Base-by-base conservation (phyloP, 2,329 filamentous ascomycete genomes). In the Penicillium paneum region DNA sequence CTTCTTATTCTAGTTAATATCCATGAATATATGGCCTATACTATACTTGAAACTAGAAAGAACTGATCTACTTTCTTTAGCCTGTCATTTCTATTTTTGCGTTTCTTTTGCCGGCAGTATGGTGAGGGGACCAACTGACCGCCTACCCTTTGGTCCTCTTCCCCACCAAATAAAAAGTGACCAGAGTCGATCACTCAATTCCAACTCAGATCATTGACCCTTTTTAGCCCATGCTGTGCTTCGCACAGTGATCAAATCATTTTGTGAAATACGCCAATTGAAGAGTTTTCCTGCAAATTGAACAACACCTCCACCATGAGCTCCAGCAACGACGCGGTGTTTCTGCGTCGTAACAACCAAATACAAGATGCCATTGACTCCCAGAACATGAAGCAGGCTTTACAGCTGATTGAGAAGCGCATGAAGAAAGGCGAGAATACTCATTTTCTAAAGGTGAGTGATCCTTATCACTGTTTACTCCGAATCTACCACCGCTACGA, bases 361-460 rank as follows among this genome's bases (percentile, higher is more conserved):
- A 77, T 79, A 45, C 74, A 78, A 64, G 77, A 79, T 71, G 76
- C 76, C 50, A 73, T 79, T 67, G 73, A 79, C 55, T 71, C 67
- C 40, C 73, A 73, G 54, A 79, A 79, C 58, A 67, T 77, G 62
- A 79, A 79, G 61, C 77, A 79, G 61, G 78, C 78, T 7, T 59
- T 80, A 51, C 76, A 79, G 62, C 65, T 79, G 19, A 77, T 78
- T 49, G 76, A 79, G 55, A 80, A 79, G 59, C 79, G 78, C 49
- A 76, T 79, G 60, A 82, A 84, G 70, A 85, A 85, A 62, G 76
- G 76, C 32, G 76, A 79, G 59, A 70, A 76, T 52, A 75, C 74
- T 5, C 64, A 68, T 4, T 76, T 76, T 55, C 54, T 77, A 31
- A 72, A 65, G 61, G 75, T 74, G 51, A 57, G 69, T 53, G 21